Base-by-base conservation (phyloP, 768 basidiomycete species). In the Mycena belliarum region DNA sequence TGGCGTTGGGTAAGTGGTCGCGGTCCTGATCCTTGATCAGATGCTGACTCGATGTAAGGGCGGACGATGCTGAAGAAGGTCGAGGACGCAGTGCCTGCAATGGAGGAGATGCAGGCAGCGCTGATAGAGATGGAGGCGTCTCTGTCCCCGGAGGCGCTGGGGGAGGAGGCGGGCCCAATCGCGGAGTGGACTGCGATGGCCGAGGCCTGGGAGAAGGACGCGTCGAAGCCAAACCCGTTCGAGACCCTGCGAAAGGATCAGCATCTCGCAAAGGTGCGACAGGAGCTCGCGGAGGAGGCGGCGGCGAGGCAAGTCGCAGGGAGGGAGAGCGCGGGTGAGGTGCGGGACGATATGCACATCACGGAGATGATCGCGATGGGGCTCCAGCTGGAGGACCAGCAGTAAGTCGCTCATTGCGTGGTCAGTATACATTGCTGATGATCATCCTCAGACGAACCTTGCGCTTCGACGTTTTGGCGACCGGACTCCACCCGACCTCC, bases 301-400 rank as follows among this genome's bases (percentile, higher is more conserved):
- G 45, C 28, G 25, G 29, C 2, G 42, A 35, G 26, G 49, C 43
- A 2, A 49, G 6, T 5, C 38, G 38, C n/a, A 29, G 45, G 45
- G 8, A 32, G 3, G 3, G n/a, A 46, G 28, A 9, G 10, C 14
- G 7, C 20, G 7, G 45, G 41, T 11, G 49, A 44, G 8, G 46
- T 57, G 15, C 49, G 52, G 20, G 28, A 46, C 9, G 60, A 66
- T 29, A 49, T 57, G 26, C 56, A 58, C 1, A 48, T 54, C 2
- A 62, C 41, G 10, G 48, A 55, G 40, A 50, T 59, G 25, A 41
- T 66, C 15, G 35, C 41, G 16, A 50, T 55, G 20, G 60, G 65
- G 15, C 21, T 66, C 5, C 43, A 62, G 1, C 29, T 64, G 20
- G 65, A 66, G 45, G 58, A 51, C 4, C 48, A 62, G 35, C 65